Evolutionary conservation across 345 rosid genomes (phyloP).

Genomic region (Salix purpurea): DNA sequence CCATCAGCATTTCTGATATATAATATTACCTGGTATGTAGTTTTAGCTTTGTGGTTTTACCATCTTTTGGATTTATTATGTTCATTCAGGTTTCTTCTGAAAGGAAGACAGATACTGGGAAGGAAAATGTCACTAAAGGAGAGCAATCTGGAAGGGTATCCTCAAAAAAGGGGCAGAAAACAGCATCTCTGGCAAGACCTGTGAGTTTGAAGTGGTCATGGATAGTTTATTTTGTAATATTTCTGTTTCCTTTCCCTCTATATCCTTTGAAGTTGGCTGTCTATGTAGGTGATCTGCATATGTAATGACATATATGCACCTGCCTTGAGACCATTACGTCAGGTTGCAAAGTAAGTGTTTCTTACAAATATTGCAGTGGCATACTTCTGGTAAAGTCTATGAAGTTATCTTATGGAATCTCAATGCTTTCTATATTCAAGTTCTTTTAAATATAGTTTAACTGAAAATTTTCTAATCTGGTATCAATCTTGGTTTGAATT

Average conservation of each 20-base stretch:
- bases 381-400: conserved; percentile 1
- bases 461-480: not conserved
- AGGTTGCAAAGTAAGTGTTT: conserved; percentile 81
- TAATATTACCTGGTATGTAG: not conserved
- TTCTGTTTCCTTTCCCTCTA: not conserved
- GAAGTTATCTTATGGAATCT: not conserved
- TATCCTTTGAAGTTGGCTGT: not conserved
- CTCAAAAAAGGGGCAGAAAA: conserved; percentile 55
- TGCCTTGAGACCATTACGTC: conserved; percentile 85
- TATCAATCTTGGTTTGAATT: not conserved
- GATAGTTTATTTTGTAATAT: not conserved
- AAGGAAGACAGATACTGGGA: conserved; percentile 50
- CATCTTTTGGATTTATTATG: not conserved
- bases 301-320: conserved; percentile 94
- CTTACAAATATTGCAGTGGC: not conserved
- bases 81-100: conserved; percentile 67
- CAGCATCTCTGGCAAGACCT: conserved; percentile 70
- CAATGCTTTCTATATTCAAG: not conserved
- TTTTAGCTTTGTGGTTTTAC: conserved; percentile 2
- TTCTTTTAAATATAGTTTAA: not conserved
- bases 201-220: conserved; percentile 45
- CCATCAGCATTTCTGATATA: not conserved
- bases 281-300: conserved; percentile 63
- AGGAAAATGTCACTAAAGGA: conserved; percentile 52
- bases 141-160: conserved; percentile 46